A percentile compares a stretch with the other conserved stretches of the same genome.
Evolutionary conservation across 805 yeast genomes (phyloP).

Genomic region (Lipomyces kockii): DNA sequence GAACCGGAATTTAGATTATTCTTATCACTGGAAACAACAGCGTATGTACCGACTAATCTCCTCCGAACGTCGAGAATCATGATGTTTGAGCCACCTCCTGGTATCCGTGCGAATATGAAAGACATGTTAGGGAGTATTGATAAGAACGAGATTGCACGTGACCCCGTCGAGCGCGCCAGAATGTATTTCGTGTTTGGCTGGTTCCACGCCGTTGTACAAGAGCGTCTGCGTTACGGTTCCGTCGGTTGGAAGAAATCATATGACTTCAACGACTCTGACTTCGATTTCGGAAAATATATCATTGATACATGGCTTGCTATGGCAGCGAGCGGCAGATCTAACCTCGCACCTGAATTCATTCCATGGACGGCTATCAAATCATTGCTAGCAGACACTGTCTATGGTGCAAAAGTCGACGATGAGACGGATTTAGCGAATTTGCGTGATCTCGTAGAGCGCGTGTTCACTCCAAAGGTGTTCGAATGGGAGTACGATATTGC

Average conservation of each 20-base stretch:
- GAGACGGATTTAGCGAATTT: conserved; percentile 36
- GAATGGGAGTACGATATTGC: conserved; percentile 44
- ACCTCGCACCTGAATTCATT: conserved; percentile 53
- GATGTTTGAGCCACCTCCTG: conserved; percentile 65
- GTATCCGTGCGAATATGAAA: conserved; percentile 55
- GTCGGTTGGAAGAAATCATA: conserved; percentile 64
- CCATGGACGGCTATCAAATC: conserved; percentile 61
- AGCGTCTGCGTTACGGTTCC: conserved; percentile 63
- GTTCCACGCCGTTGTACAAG: conserved; percentile 69
- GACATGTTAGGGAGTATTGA: conserved; percentile 46
- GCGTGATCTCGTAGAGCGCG: conserved; percentile 31
- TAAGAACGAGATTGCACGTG: conserved; percentile 22
- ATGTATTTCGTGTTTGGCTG: conserved; percentile 64
- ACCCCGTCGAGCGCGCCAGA: conserved; percentile 54
- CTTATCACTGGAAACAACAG: conserved; percentile 62
- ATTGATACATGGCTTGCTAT: conserved; percentile 50
- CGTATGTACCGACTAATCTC: conserved; percentile 58
- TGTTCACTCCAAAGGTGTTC: conserved; percentile 46
- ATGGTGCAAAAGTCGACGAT: conserved; percentile 56
- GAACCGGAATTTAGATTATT: conserved; percentile 58
- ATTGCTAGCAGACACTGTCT: conserved; percentile 59
- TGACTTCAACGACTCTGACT: conserved; percentile 78
- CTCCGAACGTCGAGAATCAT: conserved; percentile 60
- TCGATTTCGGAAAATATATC: conserved; percentile 54
- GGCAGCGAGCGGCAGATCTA: conserved; percentile 41